Base-by-base conservation (phyloP, 352 stramenopile species). In the Stephanocyclus meneghinianus region DNA sequence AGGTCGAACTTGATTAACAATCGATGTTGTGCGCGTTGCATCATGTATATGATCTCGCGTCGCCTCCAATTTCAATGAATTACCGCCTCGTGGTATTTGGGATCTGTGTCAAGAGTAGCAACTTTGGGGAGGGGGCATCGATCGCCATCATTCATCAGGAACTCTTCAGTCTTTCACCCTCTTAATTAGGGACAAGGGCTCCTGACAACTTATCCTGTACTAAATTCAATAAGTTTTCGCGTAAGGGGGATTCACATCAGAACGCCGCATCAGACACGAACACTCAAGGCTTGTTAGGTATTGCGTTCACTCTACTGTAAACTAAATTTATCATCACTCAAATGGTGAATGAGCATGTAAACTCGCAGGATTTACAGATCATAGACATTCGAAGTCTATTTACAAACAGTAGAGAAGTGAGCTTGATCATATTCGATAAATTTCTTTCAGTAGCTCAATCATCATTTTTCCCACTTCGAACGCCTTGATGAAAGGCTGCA, bases 1-100 rank as follows among this genome's bases (percentile, higher is more conserved):
- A 74, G 48, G 57, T 84, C 2, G n/a, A 74, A 18, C 71, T 84
- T 30, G 59, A 84, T 44, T 83, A 29, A 80, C 35, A 35, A 40
- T 40, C 7, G 35, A 40, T 40, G 35, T 40, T 40, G 35, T 40
- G 35, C 35, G 35, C 7, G 3, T 40, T 40, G 35, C 35, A 40
- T 40, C 35, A 40, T 40, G 2, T 40, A 4, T 40, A 2, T 8
- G 35, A 8, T 8, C 35, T 40, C 35, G 35, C 35, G 35, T 40
- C 35, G 7, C 35, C 35, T 8, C 35, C 35, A 40, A 40, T 40
- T 9, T 40, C 2, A 1, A 40, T 40, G 35, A 40, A 40, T 8
- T 40, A 40, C 7, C 35, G 35, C 35, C 35, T 40, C 35, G 35
- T 40, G 35, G 35, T 40, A 40, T 0, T 40, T 40, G 4, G 4